phyloP scores from a whole-genome alignment of 441 rosid genomes.

The Gossypium trilobum region DNA sequence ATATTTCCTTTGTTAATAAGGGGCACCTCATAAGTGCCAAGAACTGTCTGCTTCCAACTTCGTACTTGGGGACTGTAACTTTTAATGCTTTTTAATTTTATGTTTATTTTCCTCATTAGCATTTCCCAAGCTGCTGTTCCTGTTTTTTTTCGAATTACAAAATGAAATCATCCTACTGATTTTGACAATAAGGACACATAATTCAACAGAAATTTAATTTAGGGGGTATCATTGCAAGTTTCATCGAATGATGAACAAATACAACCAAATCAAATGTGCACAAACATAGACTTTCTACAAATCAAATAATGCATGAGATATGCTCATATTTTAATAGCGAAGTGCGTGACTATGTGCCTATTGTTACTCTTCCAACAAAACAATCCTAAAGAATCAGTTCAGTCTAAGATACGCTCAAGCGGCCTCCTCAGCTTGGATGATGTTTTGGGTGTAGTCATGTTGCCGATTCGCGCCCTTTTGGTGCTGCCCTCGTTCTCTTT shows the following conservation, averaged over 20 bases:
- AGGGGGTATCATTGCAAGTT: no score
- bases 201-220: no score
- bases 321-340: background rate
- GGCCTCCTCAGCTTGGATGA: conserved; percentile 21
- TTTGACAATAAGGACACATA: no score
- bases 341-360: background rate
- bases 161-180: no score
- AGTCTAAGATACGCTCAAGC: conserved; percentile 18
- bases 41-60: no score
- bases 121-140: no score
- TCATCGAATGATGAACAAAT: background rate
- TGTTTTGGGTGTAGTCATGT: conserved; percentile 20
- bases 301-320: conserved; percentile 17
- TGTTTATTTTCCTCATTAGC: no score
- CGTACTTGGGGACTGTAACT: background rate
- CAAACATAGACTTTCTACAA: background rate
- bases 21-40: background rate
- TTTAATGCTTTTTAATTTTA: background rate
- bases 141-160: no score
- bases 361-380: background rate
- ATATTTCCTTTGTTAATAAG: conserved; percentile 8
- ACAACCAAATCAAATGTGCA: background rate
- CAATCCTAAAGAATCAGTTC: background rate
- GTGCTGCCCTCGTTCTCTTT: conserved; percentile 26
- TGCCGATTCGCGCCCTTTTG: conserved; percentile 15